phyloP scores from a whole-genome alignment of 2,329 filamentous ascomycete genomes.

The Metarhizium brunneum region DNA sequence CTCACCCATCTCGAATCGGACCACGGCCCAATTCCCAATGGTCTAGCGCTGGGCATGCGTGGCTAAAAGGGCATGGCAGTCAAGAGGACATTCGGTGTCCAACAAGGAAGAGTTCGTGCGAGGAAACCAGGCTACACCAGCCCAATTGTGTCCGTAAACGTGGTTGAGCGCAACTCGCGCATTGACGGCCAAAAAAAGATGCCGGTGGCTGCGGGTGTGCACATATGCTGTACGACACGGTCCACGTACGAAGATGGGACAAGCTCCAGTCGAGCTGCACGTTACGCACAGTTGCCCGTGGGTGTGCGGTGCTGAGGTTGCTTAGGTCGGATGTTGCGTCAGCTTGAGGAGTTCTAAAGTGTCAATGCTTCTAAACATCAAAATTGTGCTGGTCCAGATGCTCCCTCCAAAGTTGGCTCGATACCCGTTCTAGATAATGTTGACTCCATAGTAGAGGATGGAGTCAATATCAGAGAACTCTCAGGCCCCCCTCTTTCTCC shows the following conservation, averaged over 20 bases:
- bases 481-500: no score
- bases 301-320: no score
- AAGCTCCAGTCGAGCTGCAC: neutral
- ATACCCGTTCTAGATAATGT: no score
- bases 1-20: slow-evolving; percentile 18
- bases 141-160: neutral
- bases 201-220: no score
- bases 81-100: neutral
- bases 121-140: neutral
- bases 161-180: neutral
- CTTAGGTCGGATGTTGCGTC: no score
- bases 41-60: slow-evolving; percentile 11
- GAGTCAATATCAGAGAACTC: no score
- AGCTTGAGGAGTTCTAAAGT: no score
- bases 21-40: slow-evolving; percentile 13
- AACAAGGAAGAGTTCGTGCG: neutral
- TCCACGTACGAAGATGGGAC: neutral
- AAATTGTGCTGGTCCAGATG: no score
- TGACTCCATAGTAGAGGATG: no score
- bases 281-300: neutral
- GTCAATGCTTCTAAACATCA: no score
- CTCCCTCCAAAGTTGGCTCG: no score
- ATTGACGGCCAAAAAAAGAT: neutral
- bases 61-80: slow-evolving; percentile 7
- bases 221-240: neutral